Evolutionary conservation across 805 yeast genomes (phyloP).

Genomic region (Suhomyces sp.): DNA sequence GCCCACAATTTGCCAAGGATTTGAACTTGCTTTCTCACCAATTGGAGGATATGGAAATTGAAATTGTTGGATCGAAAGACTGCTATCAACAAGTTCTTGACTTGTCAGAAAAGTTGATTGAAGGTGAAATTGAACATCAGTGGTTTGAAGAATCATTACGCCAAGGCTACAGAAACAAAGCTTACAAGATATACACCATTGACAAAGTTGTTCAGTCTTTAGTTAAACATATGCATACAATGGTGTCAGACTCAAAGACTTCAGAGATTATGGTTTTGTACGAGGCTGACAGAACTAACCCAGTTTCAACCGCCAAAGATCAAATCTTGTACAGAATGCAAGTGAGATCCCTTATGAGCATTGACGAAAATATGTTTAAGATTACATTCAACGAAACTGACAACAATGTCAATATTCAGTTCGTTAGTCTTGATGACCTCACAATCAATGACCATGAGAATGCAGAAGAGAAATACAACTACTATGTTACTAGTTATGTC

Average conservation of each 20-base stretch:
- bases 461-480: conserved; percentile 84
- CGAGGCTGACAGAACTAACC: conserved; percentile 71
- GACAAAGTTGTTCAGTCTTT: conserved; percentile 81
- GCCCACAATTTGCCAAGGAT: conserved; percentile 80
- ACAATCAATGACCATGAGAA: conserved; percentile 69
- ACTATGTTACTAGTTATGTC: conserved; percentile 86
- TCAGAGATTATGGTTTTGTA: conserved; percentile 77
- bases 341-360: conserved; percentile 71
- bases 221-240: conserved; percentile 79
- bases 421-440: conserved; percentile 82
- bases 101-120: conserved; percentile 72
- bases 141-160: conserved; percentile 94
- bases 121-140: conserved; percentile 88
- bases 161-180: conserved; percentile 91
- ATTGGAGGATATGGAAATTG: conserved; percentile 75
- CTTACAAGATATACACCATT: conserved; percentile 87
- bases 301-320: conserved; percentile 70
- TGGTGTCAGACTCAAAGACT: conserved; percentile 74
- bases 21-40: conserved; percentile 78
- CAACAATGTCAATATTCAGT: conserved; percentile 64
- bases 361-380: conserved; percentile 91
- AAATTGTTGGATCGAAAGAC: conserved; percentile 57
- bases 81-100: conserved; percentile 77
- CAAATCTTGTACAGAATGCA: conserved; percentile 90
- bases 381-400: conserved; percentile 61